Conservation (phyloP, 352 stramenopile species). For the Phytophthora colocasiae region DNA sequence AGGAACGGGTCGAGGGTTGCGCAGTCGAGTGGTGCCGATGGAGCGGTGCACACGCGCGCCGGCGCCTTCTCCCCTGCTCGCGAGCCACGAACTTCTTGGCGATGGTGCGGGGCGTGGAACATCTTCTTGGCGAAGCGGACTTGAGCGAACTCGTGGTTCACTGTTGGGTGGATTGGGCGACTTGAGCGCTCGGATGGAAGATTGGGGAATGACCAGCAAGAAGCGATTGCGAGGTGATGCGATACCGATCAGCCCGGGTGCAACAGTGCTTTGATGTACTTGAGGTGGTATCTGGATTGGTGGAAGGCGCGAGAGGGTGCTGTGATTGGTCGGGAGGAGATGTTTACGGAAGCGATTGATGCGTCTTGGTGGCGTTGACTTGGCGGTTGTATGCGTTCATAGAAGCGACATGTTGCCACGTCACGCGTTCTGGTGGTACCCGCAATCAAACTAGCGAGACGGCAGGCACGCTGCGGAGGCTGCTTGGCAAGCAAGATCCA, state of each 20-base stretch:
- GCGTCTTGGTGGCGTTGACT: constrained; percentile 11
- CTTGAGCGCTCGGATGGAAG: constrained; percentile 13
- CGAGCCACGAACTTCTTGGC: constrained; percentile 43
- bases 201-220: constrained; percentile 21
- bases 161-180: background rate
- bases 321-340: too few relatives aligned
- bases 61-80: constrained; percentile 46
- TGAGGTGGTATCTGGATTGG: constrained; percentile 14
- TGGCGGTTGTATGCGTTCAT: constrained; percentile 12
- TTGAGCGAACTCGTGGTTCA: constrained; percentile 28
- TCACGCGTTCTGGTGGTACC: constrained; percentile 9
- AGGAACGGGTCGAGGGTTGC: constrained; percentile 60
- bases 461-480: background rate
- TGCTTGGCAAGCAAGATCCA: background rate
- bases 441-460: constrained; percentile 22
- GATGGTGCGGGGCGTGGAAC: constrained; percentile 39
- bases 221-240: background rate
- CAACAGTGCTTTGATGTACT: constrained; percentile 11
- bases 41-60: constrained; percentile 48
- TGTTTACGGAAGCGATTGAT: constrained; percentile 22
- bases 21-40: constrained; percentile 42
- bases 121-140: constrained; percentile 34
- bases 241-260: background rate
- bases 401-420: constrained; percentile 17
- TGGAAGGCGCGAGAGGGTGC: background rate